A percentile compares a stretch with the other conserved stretches of the same genome.
Evolutionary conservation across 345 rosid genomes (phyloP).

Genomic region (Jatropha curcas): DNA sequence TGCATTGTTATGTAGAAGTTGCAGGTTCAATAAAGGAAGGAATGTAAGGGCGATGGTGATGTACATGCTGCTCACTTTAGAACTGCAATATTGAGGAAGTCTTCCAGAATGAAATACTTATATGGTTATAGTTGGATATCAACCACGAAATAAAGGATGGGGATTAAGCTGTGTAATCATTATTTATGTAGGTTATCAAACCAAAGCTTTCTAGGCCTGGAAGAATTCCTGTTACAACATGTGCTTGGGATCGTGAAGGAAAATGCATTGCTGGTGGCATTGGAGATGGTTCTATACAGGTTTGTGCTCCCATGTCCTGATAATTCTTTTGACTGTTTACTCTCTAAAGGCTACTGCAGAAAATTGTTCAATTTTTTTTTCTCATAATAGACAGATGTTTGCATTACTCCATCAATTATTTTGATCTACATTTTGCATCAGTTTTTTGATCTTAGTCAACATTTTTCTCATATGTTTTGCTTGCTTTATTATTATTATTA

Average conservation of each 20-base stretch:
- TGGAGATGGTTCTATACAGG: conserved; percentile 98
- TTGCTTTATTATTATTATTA: background rate
- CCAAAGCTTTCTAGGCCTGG: conserved; percentile 99
- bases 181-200: conserved; percentile 71
- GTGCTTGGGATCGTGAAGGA: conserved; percentile 96
- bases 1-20: background rate
- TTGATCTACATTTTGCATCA: conserved; percentile 1
- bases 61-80: background rate
- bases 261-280: conserved; percentile 84
- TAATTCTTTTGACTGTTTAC: background rate
- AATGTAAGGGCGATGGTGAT: background rate
- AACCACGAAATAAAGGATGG: background rate
- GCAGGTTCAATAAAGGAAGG: background rate
- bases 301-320: conserved; percentile 26
- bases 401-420: background rate
- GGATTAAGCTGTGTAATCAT: conserved; percentile 14
- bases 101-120: too few relatives aligned
- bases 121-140: background rate
- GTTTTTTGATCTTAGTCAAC: background rate
- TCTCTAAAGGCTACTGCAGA: background rate
- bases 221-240: conserved; percentile 87
- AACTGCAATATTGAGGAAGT: background rate
- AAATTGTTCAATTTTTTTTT: background rate
- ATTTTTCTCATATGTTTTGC: background rate
- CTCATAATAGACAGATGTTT: background rate